Conservation (phyloP, 2,329 filamentous ascomycete genomes). For the Aspergillus uvarum region DNA sequence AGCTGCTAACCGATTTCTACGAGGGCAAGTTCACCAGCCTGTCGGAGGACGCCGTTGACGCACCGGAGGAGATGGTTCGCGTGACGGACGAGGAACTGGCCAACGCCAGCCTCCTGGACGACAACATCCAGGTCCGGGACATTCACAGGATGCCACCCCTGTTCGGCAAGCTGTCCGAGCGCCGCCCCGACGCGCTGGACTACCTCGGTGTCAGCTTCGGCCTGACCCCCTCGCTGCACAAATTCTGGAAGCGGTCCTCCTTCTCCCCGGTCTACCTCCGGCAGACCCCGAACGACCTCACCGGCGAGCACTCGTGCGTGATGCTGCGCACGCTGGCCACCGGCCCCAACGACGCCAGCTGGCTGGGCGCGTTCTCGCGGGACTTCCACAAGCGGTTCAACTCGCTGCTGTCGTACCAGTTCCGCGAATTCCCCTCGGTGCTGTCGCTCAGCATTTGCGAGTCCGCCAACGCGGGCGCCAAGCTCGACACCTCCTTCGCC, state of each 20-base stretch:
- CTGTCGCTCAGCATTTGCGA: constrained; percentile 86
- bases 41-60: constrained; percentile 64
- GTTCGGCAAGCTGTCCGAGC: constrained; percentile 83
- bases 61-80: constrained; percentile 64
- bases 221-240: constrained; percentile 80
- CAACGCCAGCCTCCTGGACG: constrained; percentile 72
- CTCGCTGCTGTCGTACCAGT: constrained; percentile 85
- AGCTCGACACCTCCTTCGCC: constrained; percentile 59
- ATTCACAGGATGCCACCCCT: constrained; percentile 89
- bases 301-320: constrained; percentile 95
- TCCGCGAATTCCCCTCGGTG: constrained; percentile 74
- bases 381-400: constrained; percentile 97
- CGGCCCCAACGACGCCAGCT: constrained; percentile 65
- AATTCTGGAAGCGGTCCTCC: constrained; percentile 88
- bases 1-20: constrained; percentile 88
- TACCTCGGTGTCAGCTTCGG: constrained; percentile 96
- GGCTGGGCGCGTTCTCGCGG: constrained; percentile 85
- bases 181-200: constrained; percentile 75
- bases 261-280: constrained; percentile 91
- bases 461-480: constrained; percentile 71
- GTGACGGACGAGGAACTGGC: constrained; percentile 81
- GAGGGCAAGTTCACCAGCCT: constrained; percentile 87
- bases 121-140: constrained; percentile 86
- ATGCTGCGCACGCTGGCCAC: constrained; percentile 79
- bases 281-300: constrained; percentile 93